Base-by-base conservation (phyloP, 768 basidiomycete species). In the Leccinum sublutescens region DNA sequence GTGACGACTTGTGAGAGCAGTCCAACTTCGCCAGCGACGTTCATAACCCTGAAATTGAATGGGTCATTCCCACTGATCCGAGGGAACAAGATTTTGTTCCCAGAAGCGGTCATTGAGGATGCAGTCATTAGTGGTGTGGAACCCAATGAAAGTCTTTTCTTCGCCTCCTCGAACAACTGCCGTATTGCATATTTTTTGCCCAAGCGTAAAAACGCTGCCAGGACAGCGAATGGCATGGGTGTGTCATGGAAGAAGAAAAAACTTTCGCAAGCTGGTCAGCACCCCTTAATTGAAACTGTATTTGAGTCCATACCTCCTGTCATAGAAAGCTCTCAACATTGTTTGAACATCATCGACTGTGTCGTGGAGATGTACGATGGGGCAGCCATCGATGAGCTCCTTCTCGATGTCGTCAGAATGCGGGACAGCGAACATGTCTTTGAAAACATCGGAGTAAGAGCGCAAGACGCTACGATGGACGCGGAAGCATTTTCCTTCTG, bases 391-490 rank as follows among this genome's bases (percentile, higher is more conserved):
- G 5, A 71, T 53, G 27, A 49, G 2, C 6, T 61, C 59, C 33
- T 55, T 21, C 11, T 60, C 54, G 2, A 6, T 27, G 15, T 45
- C 56, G 12, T 48, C n/a, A 27, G 53, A 21, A 2, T 67, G 59
- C 2, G 58, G 57, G 29, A 33, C 36, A 5, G 51, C 12, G 12
- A 75, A 73, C 72, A 74, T 71, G 34, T 69, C 71, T 17, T 57
- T 61, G 61, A 76, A 75, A n/a, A 76, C 59, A 4, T 63, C 60
- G 2, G 73, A 75, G 54, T 76, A 62, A 2, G 58, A 31, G 21
- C 55, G 38, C 10, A 76, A 53, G 34, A 71, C 49, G 19, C 62
- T 66, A 19, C 73, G 67, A 49, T 76, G 73, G 14, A 76, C 73
- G 10, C 71, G 69, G 48, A 76, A 76, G 12, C 58, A 59, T 56